phyloP scores from a whole-genome alignment of 2,329 filamentous ascomycete species.

The Chrysoporthe austroafricana region DNA sequence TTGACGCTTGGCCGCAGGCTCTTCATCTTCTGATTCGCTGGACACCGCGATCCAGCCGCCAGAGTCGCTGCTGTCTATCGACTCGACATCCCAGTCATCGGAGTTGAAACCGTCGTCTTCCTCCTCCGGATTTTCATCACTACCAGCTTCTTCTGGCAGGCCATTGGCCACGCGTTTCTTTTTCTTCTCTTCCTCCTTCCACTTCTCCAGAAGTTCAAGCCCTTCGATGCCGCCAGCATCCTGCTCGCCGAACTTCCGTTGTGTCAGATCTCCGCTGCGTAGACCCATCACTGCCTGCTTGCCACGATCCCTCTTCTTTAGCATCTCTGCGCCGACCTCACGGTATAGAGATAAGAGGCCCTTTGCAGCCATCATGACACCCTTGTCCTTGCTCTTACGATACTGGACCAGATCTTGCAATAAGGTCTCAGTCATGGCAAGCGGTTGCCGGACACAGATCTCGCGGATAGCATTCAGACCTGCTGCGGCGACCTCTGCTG shows the following conservation, averaged over 20 bases:
- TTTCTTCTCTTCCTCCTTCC: slow-evolving; percentile 87
- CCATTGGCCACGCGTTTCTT: slow-evolving; percentile 72
- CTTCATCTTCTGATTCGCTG: slow-evolving; percentile 79
- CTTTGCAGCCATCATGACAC: slow-evolving; percentile 97
- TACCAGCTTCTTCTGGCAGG: slow-evolving; percentile 64
- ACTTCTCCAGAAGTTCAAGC: slow-evolving; percentile 86
- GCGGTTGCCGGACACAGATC: slow-evolving; percentile 86
- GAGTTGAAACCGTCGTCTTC: slow-evolving; percentile 67
- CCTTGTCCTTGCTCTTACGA: slow-evolving; percentile 96
- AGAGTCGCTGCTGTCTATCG: slow-evolving; percentile 67
- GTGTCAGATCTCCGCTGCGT: slow-evolving; percentile 71
- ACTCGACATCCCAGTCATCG: slow-evolving; percentile 65
- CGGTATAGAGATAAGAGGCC: slow-evolving; percentile 88
- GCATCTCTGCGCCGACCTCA: slow-evolving; percentile 85
- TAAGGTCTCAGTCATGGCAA: slow-evolving; percentile 97
- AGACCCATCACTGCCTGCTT: slow-evolving; percentile 88
- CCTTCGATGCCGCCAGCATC: slow-evolving; percentile 84
- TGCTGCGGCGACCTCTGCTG: slow-evolving; percentile 86
- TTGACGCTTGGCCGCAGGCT: slow-evolving; percentile 67
- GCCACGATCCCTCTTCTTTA: slow-evolving; percentile 88
- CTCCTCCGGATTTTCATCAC: slow-evolving; percentile 65
- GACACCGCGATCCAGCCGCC: slow-evolving; percentile 90
- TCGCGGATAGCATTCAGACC: slow-evolving; percentile 95
- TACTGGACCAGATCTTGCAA: slow-evolving; percentile 96
- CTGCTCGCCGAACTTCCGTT: slow-evolving; percentile 82